Evolutionary conservation across 2,329 filamentous ascomycete species (phyloP).

Genomic region (Xylaria multiplex): DNA sequence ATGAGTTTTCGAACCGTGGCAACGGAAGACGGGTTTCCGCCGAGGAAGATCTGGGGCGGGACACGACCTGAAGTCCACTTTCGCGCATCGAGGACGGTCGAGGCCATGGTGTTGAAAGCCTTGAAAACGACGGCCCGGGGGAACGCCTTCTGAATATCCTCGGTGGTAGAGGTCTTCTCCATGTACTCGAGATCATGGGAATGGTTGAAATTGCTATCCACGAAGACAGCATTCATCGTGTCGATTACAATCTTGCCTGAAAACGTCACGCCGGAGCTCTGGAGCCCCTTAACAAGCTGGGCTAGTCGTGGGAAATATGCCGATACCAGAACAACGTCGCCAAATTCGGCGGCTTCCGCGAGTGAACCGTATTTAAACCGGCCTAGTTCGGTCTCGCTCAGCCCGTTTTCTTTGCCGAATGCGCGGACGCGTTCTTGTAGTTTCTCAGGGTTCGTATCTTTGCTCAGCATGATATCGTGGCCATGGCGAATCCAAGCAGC

Average conservation of each 20-base stretch:
- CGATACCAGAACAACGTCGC: not conserved
- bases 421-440: constrained; percentile 10
- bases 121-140: constrained; percentile 2
- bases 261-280: not conserved
- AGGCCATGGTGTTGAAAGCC: constrained; percentile 13
- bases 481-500: constrained; percentile 2
- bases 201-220: constrained; percentile 18
- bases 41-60: not conserved
- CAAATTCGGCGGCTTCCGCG: constrained; percentile 1
- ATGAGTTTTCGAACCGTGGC: constrained; percentile 3
- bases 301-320: constrained; percentile 11
- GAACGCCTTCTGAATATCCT: constrained; percentile 8
- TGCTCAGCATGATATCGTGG: constrained; percentile 20
- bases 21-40: not conserved
- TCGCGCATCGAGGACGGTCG: not conserved
- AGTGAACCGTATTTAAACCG: constrained; percentile 20
- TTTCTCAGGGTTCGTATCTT: constrained; percentile 12
- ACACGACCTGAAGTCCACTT: not conserved
- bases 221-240: constrained; percentile 7
- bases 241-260: constrained; percentile 4
- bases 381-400: not conserved
- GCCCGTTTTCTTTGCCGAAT: not conserved
- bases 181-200: constrained; percentile 12
- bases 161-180: not conserved
- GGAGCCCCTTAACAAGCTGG: constrained; percentile 2